phyloP scores from a whole-genome alignment of 768 basidiomycete species.

The Podaxis mareebaensis region DNA sequence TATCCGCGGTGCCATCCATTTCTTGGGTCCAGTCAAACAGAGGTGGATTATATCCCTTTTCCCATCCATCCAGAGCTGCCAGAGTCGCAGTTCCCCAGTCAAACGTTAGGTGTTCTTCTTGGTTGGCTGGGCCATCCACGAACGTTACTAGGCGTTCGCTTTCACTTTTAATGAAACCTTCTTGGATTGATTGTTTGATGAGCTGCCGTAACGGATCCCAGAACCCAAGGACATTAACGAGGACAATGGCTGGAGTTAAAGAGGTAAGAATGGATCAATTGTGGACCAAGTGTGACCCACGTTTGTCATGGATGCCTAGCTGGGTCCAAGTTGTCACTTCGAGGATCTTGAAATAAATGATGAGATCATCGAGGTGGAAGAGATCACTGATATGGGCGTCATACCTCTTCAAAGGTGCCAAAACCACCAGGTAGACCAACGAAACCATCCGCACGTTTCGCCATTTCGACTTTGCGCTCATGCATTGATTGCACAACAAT shows the following conservation, averaged over 20 bases:
- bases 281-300: conserved; percentile 38
- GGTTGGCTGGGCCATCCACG: conserved; percentile 68
- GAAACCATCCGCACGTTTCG: conserved; percentile 75
- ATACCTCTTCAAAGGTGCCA: conserved; percentile 93
- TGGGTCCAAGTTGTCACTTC: conserved; percentile 97
- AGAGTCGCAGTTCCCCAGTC: conserved; percentile 81
- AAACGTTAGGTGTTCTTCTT: conserved; percentile 53
- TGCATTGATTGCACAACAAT: conserved; percentile 83
- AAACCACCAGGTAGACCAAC: conserved; percentile 91
- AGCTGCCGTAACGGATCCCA: conserved; percentile 82
- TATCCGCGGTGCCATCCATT: conserved; percentile 28
- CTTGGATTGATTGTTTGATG: conserved; percentile 62
- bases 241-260: conserved; percentile 61
- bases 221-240: conserved; percentile 84
- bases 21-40: conserved; percentile 54
- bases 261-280: neutral
- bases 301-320: conserved; percentile 82
- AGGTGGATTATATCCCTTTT: conserved; percentile 26
- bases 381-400: conserved; percentile 3
- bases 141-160: conserved; percentile 69
- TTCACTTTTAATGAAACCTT: conserved; percentile 70
- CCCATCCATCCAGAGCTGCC: conserved; percentile 64
- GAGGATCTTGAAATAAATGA: conserved; percentile 51
- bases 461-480: conserved; percentile 91
- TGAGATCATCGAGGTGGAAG: neutral